These are phyloP conservation scores for Myxozyma udenii DNA, from an alignment of 805 yeast species.

Conservation along the genomic window DNA sequence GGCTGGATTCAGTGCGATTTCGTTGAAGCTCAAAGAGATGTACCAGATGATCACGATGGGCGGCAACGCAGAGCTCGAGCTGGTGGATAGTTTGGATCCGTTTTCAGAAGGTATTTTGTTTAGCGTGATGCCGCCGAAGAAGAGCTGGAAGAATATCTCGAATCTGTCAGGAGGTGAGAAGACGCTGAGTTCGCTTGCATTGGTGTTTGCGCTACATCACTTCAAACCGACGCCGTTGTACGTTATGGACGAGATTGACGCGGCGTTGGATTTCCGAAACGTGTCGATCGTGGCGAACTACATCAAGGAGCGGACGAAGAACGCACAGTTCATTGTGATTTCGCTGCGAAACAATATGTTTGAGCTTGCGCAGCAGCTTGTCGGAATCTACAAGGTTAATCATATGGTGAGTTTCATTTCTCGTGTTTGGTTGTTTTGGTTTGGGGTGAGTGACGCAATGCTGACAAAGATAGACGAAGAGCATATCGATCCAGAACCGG, in stretches of 20 bases:
- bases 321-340: slow-evolving; percentile 94
- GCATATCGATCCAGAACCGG: slow-evolving; percentile 26
- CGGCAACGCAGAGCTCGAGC: slow-evolving; percentile 95
- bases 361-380: slow-evolving; percentile 88
- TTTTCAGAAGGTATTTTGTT: slow-evolving; percentile 94
- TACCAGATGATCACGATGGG: slow-evolving; percentile 99
- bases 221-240: slow-evolving; percentile 96
- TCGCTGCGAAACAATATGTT: slow-evolving; percentile 97
- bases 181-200: slow-evolving; percentile 87
- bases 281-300: slow-evolving; percentile 97
- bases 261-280: slow-evolving; percentile 94
- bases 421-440: background rate
- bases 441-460: background rate
- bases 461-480: slow-evolving; percentile 18
- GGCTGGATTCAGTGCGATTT: slow-evolving; percentile 85
- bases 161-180: slow-evolving; percentile 97
- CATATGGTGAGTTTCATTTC: slow-evolving; percentile 53
- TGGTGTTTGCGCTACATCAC: slow-evolving; percentile 93
- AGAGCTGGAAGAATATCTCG: slow-evolving; percentile 93
- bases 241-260: slow-evolving; percentile 99
- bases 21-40: slow-evolving; percentile 89
- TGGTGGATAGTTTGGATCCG: slow-evolving; percentile 95
- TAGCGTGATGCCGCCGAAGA: slow-evolving; percentile 99
- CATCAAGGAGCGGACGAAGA: slow-evolving; percentile 89
- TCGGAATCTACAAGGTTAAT: slow-evolving; percentile 90